These are phyloP conservation scores for Polygonum aviculare DNA, from an alignment of 148 eudicot genomes.

Conservation along the genomic window DNA sequence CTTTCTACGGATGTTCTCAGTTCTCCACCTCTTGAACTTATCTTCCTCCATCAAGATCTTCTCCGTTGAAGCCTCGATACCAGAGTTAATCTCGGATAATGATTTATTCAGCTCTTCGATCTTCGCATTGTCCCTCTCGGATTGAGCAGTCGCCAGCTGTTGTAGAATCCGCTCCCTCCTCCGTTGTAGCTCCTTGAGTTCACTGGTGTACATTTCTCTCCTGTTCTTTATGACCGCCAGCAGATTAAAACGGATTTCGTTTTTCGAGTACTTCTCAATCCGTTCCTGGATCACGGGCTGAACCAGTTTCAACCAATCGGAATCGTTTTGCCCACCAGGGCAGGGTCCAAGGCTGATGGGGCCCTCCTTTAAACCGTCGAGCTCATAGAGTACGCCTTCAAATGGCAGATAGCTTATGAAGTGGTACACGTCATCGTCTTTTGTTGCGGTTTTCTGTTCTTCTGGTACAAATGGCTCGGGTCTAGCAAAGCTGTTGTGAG, in stretches of 20 bases:
- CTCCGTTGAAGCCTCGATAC: conserved; percentile 86
- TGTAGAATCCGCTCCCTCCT: conserved; percentile 74
- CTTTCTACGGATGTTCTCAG: conserved; percentile 82
- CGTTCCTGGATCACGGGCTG: conserved; percentile 92
- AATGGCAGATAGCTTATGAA: conserved; percentile 90
- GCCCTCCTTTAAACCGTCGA: conserved; percentile 90
- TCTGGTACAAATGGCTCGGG: conserved; percentile 95
- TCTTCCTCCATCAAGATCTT: conserved; percentile 96
- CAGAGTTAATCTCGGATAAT: conserved; percentile 75
- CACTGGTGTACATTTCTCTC: conserved; percentile 81
- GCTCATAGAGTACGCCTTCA: conserved; percentile 91
- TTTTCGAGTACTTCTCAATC: conserved; percentile 77
- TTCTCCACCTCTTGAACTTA: conserved; percentile 93
- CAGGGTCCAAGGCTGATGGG: conserved; percentile 97
- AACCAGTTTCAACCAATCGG: conserved; percentile 69
- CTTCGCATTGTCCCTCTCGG: conserved; percentile 53
- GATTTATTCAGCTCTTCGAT: conserved; percentile 54
- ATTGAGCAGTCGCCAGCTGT: conserved; percentile 56
- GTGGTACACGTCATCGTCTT: conserved; percentile 96
- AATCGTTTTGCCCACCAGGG: conserved; percentile 66
- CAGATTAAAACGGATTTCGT: conserved; percentile 84
- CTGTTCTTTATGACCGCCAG: conserved; percentile 86
- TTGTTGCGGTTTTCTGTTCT: conserved; percentile 82
- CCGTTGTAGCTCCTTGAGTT: conserved; percentile 84
- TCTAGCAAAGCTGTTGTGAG: conserved; percentile 95